These are phyloP conservation scores for Nymphaea thermarum DNA, from an alignment of 164 flowering plant species.

Conservation along the genomic window DNA sequence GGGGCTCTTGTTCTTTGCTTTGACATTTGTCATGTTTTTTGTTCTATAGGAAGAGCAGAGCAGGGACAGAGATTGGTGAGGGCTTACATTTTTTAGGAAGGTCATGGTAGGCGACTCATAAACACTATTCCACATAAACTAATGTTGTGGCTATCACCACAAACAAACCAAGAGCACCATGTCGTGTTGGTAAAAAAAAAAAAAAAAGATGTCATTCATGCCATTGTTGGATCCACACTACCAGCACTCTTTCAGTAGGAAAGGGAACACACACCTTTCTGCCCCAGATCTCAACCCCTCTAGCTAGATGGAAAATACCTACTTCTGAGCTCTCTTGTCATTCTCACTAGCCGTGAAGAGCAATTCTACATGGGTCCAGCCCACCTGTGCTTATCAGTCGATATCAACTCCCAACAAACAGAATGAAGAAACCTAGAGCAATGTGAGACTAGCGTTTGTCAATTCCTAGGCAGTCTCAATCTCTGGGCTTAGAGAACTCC, in stretches of 20 bases:
- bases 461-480: no score
- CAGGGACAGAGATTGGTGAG: no score
- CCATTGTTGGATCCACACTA: constrained; percentile 3
- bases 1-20: no score
- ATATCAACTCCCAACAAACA: not conserved
- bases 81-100: not conserved
- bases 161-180: not conserved
- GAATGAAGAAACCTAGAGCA: no score
- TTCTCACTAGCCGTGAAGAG: constrained; percentile 2
- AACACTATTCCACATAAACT: not conserved
- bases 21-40: no score
- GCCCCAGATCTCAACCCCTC: not conserved
- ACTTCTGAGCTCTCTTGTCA: not conserved
- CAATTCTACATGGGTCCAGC: constrained; percentile 2
- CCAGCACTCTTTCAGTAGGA: not conserved
- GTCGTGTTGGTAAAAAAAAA: not conserved
- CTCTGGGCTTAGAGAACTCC: no score
- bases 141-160: not conserved
- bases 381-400: constrained; percentile 5
- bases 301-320: constrained; percentile 1
- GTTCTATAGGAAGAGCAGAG: no score
- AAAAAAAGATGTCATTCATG: not conserved
- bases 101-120: not conserved
- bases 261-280: constrained; percentile 1
- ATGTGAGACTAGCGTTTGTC: no score